Evolutionary conservation across 768 basidiomycete genomes (phyloP), one percentile per base, ranked within the genome.

Genomic region (Lactarius hatsudake): DNA sequence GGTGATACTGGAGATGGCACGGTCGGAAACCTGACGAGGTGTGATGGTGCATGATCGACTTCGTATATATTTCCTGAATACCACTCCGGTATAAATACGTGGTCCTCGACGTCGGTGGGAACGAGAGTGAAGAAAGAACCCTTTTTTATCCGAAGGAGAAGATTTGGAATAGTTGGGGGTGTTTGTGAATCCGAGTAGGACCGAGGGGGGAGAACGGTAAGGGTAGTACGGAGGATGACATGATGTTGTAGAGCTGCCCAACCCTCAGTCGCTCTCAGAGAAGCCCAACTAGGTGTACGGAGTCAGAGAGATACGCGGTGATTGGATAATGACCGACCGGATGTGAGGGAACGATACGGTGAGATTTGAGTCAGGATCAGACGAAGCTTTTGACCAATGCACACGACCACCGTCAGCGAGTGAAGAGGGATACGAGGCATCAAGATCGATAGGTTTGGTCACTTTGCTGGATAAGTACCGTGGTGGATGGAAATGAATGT

Each of bases 211-310:
- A 80, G 76, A 20, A 94, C 67, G 2, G 83, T 87, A 5, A 95
- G 65, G 12, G 82, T 83, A 0, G 89, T 84, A 42, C 84, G 86
- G 20, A 95, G 80, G 36, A 94, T 77, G 9, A 84, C 81, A 71
- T 93, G 87, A 72, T 93, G 90, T 75, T 96, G 94, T 20, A 95
- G 77, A 26, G 85, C 88, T 28, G 93, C 89, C 94, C 94, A 95
- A 15, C 94, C 94, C 76, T 93, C 90, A 2, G 88, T 87, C 30
- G 82, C 79, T 15, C 93, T 87, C 62, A 95, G 80, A 59, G 82
- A 80, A 36, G 82, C 75, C 94, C 92, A 94, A 54, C 91, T 91
- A 71, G 13, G 32, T 17, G 26, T n/a, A 43, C 40, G 2, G 18
- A 6, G 15, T 54, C 7, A 55, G 40, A 45, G 45, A 34, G 23